These are phyloP conservation scores for Cordyceps fumosorosea DNA, from an alignment of 2,329 filamentous ascomycete genomes.

Conservation along the genomic window DNA sequence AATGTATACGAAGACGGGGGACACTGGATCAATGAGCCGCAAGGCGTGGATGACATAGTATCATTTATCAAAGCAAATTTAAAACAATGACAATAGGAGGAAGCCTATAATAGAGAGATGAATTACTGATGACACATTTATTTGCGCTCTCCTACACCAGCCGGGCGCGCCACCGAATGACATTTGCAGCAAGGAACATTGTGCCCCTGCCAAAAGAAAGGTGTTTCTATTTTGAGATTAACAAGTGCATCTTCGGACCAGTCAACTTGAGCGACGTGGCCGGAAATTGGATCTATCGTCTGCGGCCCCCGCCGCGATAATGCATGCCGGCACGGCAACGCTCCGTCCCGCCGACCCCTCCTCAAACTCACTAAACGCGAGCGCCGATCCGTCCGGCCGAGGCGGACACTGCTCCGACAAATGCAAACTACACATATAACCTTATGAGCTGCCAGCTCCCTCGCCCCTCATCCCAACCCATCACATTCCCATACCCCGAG, in stretches of 20 bases:
- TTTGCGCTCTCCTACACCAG: no score
- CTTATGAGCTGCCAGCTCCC: no score
- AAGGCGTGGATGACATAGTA: conserved; percentile 2
- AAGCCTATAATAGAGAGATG: not conserved
- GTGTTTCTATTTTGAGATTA: no score
- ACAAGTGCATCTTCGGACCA: no score
- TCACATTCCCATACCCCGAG: not conserved
- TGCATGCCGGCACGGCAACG: not conserved
- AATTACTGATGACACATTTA: no score
- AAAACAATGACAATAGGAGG: not conserved
- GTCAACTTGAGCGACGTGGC: not conserved
- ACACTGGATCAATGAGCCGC: conserved; percentile 2
- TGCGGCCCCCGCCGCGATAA: not conserved
- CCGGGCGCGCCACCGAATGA: no score
- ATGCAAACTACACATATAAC: not conserved
- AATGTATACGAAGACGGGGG: not conserved
- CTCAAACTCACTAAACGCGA: not conserved
- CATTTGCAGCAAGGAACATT: no score
- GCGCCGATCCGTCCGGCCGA: not conserved
- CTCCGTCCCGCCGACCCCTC: not conserved
- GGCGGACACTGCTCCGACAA: not conserved
- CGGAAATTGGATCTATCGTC: not conserved
- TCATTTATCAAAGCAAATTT: not conserved
- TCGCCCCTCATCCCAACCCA: not conserved
- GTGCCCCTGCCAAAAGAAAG: no score